Evolutionary conservation across 2,329 filamentous ascomycete species (phyloP), one percentile per base, ranked within the genome.

Genomic region (Hymenoscyphus occultus): DNA sequence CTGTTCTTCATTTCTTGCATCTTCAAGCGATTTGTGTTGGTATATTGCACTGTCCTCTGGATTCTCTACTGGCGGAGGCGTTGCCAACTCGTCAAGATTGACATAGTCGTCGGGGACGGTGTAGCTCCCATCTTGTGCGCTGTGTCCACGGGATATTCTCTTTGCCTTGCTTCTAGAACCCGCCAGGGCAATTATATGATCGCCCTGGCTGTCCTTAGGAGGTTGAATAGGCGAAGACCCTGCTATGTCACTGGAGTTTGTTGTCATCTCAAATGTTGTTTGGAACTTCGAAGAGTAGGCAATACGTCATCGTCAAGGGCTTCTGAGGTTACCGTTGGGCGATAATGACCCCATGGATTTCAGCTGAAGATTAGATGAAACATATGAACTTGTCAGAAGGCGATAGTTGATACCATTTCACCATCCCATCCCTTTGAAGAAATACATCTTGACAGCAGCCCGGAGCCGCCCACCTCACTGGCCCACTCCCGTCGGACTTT

Each of bases 41-140:
- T 78, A 80, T 57, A 75, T 67, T 28, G 67, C 69, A 60, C 68
- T 75, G 65, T 80, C 78, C 54, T 76, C 74, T 28, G 73, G 77
- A 68, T 80, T 81, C 64, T 82, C 76, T 2, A 84, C 76, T 2
- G 81, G 80, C 40, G 79, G 75, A 14, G 80, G 78, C 2, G 73
- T 77, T 0, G 74, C 75, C 4, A 79, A 66, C 70, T 84, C 83
- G 64, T 79, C 76, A 31, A 83, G 73, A 66, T 81, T 80, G 54
- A 69, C 75, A 65, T 80, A 82, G 48, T 69, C 65, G 51, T 73
- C 68, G 9, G 71, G 70, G 16, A 72, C 42, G 59, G 71, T 60
- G 51, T 73, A 73, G 35, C 22, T 51, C 10, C 14, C 45, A 51
- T 51, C 19, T 51, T 9, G 9, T 51, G 45, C 19, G 12, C 22